Conservation (phyloP, 106 monocot species). For the Dendrobium nobile region DNA sequence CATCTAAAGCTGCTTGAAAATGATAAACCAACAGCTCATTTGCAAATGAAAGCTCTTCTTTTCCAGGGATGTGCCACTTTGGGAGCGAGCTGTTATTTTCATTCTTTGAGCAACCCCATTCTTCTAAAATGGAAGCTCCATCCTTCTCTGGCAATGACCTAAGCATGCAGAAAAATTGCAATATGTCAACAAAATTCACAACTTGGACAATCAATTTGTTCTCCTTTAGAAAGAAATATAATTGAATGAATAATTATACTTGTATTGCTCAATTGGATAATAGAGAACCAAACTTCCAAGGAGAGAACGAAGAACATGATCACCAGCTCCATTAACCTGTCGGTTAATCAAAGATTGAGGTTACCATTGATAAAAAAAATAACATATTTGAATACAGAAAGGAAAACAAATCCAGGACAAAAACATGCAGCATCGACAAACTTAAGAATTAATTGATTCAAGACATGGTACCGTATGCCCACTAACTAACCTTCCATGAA, state of each 20-base stretch:
- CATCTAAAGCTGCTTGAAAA: constrained; percentile 71
- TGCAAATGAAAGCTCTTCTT: constrained; percentile 74
- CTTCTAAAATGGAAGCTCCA: constrained; percentile 44
- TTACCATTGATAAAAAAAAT: background rate
- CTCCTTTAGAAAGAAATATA: background rate
- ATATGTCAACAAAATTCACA: constrained; percentile 1
- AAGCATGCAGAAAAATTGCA: constrained; percentile 11
- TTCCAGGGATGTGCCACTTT: constrained; percentile 77
- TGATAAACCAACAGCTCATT: constrained; percentile 78
- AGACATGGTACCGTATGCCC: background rate
- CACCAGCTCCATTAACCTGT: constrained; percentile 93
- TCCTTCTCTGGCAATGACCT: constrained; percentile 43
- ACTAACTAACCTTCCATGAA: constrained; percentile 83
- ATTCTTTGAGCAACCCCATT: constrained; percentile 73
- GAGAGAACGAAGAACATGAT: constrained; percentile 85
- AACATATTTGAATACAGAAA: background rate
- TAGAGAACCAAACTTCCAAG: constrained; percentile 79
- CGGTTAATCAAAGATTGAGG: background rate
- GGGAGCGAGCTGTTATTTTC: constrained; percentile 36
- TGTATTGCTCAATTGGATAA: constrained; percentile 89
- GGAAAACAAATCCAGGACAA: background rate
- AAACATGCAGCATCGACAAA: background rate
- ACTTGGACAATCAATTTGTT: background rate
- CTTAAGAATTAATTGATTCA: background rate
- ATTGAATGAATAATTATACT: constrained; percentile 32